These are phyloP conservation scores for Trypanosoma conorhini DNA, from an alignment of 208 protist genomes.

Conservation along the genomic window DNA sequence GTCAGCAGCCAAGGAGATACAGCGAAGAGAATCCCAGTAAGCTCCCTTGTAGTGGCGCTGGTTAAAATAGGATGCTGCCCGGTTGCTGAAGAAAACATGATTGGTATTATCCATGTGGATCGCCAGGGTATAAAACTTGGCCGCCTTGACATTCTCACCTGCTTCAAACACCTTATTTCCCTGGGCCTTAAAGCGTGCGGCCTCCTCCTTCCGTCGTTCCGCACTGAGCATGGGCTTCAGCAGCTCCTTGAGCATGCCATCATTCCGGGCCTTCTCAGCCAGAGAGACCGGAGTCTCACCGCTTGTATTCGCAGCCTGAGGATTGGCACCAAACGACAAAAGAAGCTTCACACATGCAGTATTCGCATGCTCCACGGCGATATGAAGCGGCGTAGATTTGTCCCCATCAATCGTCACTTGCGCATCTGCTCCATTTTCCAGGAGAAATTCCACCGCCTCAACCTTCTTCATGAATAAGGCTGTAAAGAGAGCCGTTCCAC, in stretches of 20 bases:
- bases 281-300: conserved; percentile 57
- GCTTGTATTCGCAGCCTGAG: conserved; percentile 56
- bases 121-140: conserved; percentile 92
- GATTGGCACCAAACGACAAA: conserved; percentile 67
- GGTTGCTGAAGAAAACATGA: conserved; percentile 93
- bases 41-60: conserved; percentile 79
- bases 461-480: conserved; percentile 83
- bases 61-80: conserved; percentile 92
- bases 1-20: conserved; percentile 76
- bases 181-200: conserved; percentile 78
- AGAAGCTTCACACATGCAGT: conserved; percentile 74
- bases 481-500: conserved; percentile 83
- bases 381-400: conserved; percentile 82
- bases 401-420: conserved; percentile 58
- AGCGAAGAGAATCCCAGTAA: conserved; percentile 88
- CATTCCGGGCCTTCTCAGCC: conserved; percentile 51
- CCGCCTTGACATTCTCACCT: conserved; percentile 89
- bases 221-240: conserved; percentile 45
- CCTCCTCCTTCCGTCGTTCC: conserved; percentile 56
- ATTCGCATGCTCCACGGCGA: conserved; percentile 79
- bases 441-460: conserved; percentile 79
- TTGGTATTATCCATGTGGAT: conserved; percentile 87
- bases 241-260: conserved; percentile 57
- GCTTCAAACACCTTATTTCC: conserved; percentile 89
- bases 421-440: conserved; percentile 82